Percentiles rank a stretch among this genome's conserved stretches.
Conservation (phyloP, 306 rosid genomes). For the Quercus bicolor region DNA sequence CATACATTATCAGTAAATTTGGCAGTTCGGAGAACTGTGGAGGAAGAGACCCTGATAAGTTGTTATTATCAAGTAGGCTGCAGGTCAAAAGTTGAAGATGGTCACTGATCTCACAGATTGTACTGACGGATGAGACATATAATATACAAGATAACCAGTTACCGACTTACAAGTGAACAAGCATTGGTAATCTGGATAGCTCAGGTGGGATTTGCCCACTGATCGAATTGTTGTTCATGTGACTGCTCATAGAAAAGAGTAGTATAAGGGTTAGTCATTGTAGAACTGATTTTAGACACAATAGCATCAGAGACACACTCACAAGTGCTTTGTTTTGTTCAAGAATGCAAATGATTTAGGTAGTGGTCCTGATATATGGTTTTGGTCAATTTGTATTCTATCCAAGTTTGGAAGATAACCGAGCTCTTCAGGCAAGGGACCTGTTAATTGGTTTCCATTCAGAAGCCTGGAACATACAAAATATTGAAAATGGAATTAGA, state of each 20-base stretch:
- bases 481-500: conserved; percentile 4
- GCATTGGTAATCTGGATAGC: conserved; percentile 53
- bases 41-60: conserved; percentile 82
- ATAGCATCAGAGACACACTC: conserved; percentile 39
- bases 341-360: conserved; percentile 75
- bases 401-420: conserved; percentile 65
- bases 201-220: conserved; percentile 78
- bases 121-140: not conserved
- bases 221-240: conserved; percentile 96
- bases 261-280: conserved; percentile 2
- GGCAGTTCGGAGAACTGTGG: conserved; percentile 48
- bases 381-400: conserved; percentile 75
- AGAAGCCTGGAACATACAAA: conserved; percentile 54
- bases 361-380: conserved; percentile 64
- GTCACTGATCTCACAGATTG: not conserved
- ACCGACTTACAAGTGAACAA: conserved; percentile 77
- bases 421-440: conserved; percentile 75
- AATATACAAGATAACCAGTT: not conserved
- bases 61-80: conserved; percentile 97
- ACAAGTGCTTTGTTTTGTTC: conserved; percentile 65
- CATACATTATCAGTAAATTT: conserved; percentile 45
- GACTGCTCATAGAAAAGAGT: conserved; percentile 52
- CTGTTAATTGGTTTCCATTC: conserved; percentile 75
- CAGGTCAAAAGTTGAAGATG: conserved; percentile 25
- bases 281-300: conserved; percentile 3